Percentiles rank a stretch among this genome's conserved stretches.
Evolutionary conservation across 208 protist species (phyloP).

Genomic region (Trypanosoma grayi): DNA sequence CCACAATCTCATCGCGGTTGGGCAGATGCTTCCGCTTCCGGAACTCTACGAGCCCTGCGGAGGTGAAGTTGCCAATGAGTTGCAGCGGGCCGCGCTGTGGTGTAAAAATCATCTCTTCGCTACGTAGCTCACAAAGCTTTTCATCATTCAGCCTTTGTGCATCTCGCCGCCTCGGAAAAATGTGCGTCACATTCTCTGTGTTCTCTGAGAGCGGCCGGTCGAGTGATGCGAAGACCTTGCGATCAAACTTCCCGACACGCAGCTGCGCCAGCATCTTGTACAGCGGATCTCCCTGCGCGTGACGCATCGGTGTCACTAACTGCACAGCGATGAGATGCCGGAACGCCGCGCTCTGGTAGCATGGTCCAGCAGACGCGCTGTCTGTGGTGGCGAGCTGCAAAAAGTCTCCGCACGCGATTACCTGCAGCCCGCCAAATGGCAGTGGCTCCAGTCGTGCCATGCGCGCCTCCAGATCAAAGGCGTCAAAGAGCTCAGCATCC

Average conservation of each 20-base stretch:
- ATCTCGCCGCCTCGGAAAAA: slow-evolving; percentile 76
- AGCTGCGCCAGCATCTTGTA: slow-evolving; percentile 53
- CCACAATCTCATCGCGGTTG: slow-evolving; percentile 33
- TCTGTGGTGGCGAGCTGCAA: slow-evolving; percentile 74
- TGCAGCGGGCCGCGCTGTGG: slow-evolving; percentile 77
- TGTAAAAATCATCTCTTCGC: slow-evolving; percentile 59
- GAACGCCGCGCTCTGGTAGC: slow-evolving; percentile 62
- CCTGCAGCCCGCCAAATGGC: slow-evolving; percentile 90
- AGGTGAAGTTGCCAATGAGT: slow-evolving; percentile 66
- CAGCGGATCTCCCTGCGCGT: slow-evolving; percentile 50
- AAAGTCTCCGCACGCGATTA: slow-evolving; percentile 92
- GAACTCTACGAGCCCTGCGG: slow-evolving; percentile 50
- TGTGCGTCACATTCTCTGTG: slow-evolving; percentile 62
- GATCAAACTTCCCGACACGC: slow-evolving; percentile 60
- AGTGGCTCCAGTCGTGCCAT: slow-evolving; percentile 53
- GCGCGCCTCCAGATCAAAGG: slow-evolving; percentile 80
- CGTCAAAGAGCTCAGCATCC: slow-evolving; percentile 71
- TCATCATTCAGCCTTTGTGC: slow-evolving; percentile 71
- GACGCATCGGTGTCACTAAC: slow-evolving; percentile 83
- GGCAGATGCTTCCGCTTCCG: slow-evolving; percentile 3
- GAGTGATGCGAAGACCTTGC: slow-evolving; percentile 32
- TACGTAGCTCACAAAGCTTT: slow-evolving; percentile 63
- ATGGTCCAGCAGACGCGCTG: slow-evolving; percentile 29
- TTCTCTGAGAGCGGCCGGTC: slow-evolving; percentile 54
- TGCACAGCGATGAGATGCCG: slow-evolving; percentile 48